Base-by-base conservation (phyloP, 2,329 filamentous ascomycete species). In the Fusarium marasasianum region DNA sequence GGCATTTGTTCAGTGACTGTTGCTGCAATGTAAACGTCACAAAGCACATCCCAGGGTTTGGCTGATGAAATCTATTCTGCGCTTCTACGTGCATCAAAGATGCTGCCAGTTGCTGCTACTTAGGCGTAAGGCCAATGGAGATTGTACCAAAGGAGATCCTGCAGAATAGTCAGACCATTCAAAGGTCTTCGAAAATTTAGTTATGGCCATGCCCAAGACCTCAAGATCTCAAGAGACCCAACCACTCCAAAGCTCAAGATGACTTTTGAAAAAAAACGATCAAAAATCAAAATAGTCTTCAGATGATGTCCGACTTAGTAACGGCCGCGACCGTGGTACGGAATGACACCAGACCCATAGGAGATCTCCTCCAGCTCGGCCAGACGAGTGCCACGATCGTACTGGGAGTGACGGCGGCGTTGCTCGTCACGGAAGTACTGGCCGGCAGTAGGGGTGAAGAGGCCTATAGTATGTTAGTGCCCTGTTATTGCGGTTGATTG, bases 391-490 rank as follows among this genome's bases (percentile, higher is more conserved):
- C 94, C 94, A 70, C 94, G 92, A 77, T 97, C 94, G 77, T 90
- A 97, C 78, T 94, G 92, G 29, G 93, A 95, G 58, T 91, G 90
- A 63, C 93, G 91, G 55, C 92, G 91, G 70, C 93, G 91, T 80
- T 95, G 93, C 79, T 95, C 92, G 72, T 94, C 91, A 22, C 92
- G 89, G 76, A 91, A 90, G 63, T 93, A 90, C 79, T 94, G 92
- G 22, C 91, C 91, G 53, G 92, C 91, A 73, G 93, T 92, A 10
- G 94, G 94, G 7, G 94, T 94, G 81, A 95, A 97, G 0, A 97
- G 88, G 1, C 92, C 92, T 94, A 37, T 37, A 37, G 35, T 37
- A 37, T n/a, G 48, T 63, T 14, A 71, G 59, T n/a, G 20, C 8
- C 18, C 17, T 31, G 17, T 40, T 1, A n/a, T 29, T 18, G 10